A percentile compares a stretch with the other conserved stretches of the same genome.
Conservation (phyloP, 169 alveolate species). For the Cyclospora cayetanensis region DNA sequence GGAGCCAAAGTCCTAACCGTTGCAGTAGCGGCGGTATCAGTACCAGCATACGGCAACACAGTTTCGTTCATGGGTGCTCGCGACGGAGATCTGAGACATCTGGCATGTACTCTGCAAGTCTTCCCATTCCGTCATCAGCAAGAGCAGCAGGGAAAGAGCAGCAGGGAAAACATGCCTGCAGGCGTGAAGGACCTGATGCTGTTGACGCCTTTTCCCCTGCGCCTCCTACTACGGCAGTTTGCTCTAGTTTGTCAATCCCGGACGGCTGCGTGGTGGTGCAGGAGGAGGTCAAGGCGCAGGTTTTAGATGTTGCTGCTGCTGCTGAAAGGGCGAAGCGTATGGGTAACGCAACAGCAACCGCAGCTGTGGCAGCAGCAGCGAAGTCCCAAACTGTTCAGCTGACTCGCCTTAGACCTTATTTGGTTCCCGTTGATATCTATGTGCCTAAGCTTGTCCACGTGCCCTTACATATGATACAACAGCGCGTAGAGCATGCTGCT, state of each 20-base stretch:
- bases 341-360: not conserved
- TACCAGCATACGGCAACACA: not conserved
- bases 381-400: not conserved
- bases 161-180: not conserved
- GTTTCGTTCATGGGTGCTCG: not conserved
- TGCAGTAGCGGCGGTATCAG: not conserved
- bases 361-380: not conserved
- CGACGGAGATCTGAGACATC: not conserved
- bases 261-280: not conserved
- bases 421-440: not conserved
- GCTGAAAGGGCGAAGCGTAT: not conserved
- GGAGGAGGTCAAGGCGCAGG: not conserved
- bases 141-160: not conserved
- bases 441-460: not conserved
- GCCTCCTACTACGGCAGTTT: too few relatives aligned
- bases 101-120: not conserved
- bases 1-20: not conserved
- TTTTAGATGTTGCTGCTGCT: not conserved
- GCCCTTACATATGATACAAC: not conserved
- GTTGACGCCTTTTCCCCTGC: too few relatives aligned
- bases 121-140: not conserved
- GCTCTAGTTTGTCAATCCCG: not conserved
- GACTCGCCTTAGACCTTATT: not conserved
- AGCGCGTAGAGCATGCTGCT: not conserved
- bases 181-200: not conserved